A percentile compares a stretch with the other conserved stretches of the same genome.
Conservation (phyloP, 2,329 filamentous ascomycete genomes). For the Alternaria dauci region DNA sequence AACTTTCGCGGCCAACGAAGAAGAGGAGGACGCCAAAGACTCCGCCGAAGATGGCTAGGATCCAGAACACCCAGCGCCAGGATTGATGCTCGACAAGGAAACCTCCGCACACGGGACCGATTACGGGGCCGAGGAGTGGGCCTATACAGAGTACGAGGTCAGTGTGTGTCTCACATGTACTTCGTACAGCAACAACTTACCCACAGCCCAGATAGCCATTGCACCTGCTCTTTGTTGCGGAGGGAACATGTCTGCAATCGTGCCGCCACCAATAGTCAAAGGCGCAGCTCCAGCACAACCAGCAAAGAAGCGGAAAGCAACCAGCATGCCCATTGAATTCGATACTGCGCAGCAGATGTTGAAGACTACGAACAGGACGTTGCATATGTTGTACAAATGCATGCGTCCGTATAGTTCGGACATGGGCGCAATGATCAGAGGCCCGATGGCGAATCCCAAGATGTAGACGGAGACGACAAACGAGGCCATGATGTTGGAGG, state of each 20-base stretch:
- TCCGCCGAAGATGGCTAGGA: conserved; percentile 44
- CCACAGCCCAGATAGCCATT: conserved; percentile 50
- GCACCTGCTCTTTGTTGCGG: conserved; percentile 45
- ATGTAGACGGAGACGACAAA: conserved; percentile 53
- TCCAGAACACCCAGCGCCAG: conserved; percentile 52
- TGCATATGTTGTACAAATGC: conserved; percentile 48
- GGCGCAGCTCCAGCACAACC: conserved; percentile 46
- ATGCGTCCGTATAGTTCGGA: conserved; percentile 49
- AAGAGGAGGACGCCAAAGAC: conserved; percentile 50
- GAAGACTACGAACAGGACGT: conserved; percentile 61
- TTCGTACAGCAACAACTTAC: background rate
- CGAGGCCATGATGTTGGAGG: conserved; percentile 42
- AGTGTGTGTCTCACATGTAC: background rate
- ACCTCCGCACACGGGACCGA: conserved; percentile 46
- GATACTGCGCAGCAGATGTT: conserved; percentile 54
- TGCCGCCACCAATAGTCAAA: conserved; percentile 48
- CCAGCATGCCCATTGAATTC: conserved; percentile 47
- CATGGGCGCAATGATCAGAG: conserved; percentile 49
- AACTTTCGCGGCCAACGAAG: conserved; percentile 57
- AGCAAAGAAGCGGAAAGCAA: conserved; percentile 50
- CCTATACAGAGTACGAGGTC: conserved; percentile 10
- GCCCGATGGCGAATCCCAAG: conserved; percentile 51
- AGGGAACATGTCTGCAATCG: conserved; percentile 50
- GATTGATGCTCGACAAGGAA: conserved; percentile 45
- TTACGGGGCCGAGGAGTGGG: conserved; percentile 48